Base-by-base conservation (phyloP, 805 yeast species). In the Jamesozyma spencerorum region DNA sequence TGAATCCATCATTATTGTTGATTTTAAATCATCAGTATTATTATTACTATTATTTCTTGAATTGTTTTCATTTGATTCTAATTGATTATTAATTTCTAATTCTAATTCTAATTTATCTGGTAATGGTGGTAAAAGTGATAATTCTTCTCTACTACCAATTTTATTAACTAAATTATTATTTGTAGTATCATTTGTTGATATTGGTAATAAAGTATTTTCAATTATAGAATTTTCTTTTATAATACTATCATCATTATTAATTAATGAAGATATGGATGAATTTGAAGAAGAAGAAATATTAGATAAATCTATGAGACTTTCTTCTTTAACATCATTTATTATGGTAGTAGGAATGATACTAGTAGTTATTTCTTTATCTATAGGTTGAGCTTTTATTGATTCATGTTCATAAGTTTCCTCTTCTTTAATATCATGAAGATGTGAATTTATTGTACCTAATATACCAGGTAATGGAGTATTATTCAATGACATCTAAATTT, bases 341-440 rank as follows among this genome's bases (percentile, higher is more conserved):
- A n/a, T n/a, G n/a, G n/a, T n/a, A n/a, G n/a, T n/a, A n/a, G n/a
- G n/a, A n/a, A n/a, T n/a, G n/a, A n/a, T n/a, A n/a, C n/a, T 13
- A 6, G 7, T 8, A 14, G 17, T 31, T 7, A 31, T 31, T n/a
- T 13, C n/a, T 31, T 32, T n/a, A 33, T 31, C 17, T 28, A 20
- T 6, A 18, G 14, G 13, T 28, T n/a, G n/a, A n/a, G n/a, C n/a
- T n/a, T n/a, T n/a, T n/a, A n/a, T n/a, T n/a, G n/a, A 24, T 19
- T 39, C 34, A 15, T 12, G 19, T 10, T 31, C 37, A 14, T 18
- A 20, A 11, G 8, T n/a, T 15, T 41, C 44, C 30, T 40, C 43
- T 29, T 41, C 44, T n/a, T 41, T 36, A 12, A 41, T 41, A 34
- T 41, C 37, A 3, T 41, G 40, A n/a, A 41, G 19, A 13, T 18